Evolutionary conservation across 768 basidiomycete species (phyloP).

Genomic region (Panellus pusillus): DNA sequence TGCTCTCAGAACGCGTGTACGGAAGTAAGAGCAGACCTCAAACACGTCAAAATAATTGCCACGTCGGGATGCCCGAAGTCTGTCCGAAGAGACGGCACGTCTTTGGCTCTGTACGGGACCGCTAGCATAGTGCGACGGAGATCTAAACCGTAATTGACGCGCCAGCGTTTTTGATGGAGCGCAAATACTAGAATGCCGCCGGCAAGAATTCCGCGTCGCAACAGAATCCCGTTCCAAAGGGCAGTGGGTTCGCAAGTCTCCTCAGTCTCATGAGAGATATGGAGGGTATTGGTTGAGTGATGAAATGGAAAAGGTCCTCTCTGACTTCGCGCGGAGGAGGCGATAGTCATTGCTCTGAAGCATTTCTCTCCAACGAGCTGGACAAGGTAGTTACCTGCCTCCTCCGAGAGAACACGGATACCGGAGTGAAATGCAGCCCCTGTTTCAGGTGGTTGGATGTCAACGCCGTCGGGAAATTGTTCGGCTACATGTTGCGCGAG

Average conservation of each 20-base stretch:
- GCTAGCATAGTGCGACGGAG: constrained; percentile 43
- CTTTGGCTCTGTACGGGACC: constrained; percentile 56
- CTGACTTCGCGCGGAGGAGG: constrained; percentile 20
- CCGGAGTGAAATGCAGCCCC: constrained; percentile 11
- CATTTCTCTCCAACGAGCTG: constrained; percentile 20
- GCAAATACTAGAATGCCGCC: constrained; percentile 40
- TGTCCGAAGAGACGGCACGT: constrained; percentile 43
- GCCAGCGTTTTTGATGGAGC: constrained; percentile 42
- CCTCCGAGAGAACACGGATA: constrained; percentile 21
- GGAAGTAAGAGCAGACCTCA: constrained; percentile 24
- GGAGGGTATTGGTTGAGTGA: constrained; percentile 18
- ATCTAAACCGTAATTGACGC: constrained; percentile 54
- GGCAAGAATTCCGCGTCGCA: constrained; percentile 46
- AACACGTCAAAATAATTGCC: constrained; percentile 42
- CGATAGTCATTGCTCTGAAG: constrained; percentile 22
- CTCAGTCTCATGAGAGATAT: neutral
- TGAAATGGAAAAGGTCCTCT: constrained; percentile 23
- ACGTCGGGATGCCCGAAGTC: constrained; percentile 58
- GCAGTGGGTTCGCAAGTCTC: constrained; percentile 17
- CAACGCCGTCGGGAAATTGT: constrained; percentile 25
- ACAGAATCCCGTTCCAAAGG: constrained; percentile 38
- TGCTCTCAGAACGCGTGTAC: neutral
- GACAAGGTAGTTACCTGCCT: constrained; percentile 21
- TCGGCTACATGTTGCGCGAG: constrained; percentile 18
- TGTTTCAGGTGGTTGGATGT: constrained; percentile 5